A percentile compares a stretch with the other conserved stretches of the same genome.
phyloP scores from a whole-genome alignment of 2,329 filamentous ascomycete species.

The Xylariaceae sp. region DNA sequence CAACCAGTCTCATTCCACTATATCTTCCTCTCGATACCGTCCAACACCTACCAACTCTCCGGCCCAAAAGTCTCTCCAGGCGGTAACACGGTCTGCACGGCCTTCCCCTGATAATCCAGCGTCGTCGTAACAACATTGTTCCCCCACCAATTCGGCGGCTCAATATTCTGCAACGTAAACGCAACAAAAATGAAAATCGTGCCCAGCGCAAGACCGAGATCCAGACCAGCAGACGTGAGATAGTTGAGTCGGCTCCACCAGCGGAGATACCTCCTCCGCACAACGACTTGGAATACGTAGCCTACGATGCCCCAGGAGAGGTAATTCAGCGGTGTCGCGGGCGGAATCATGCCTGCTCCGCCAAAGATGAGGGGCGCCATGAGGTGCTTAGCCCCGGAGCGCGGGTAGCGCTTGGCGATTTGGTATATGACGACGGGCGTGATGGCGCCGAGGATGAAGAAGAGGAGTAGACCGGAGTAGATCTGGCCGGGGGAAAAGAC shows the following conservation, averaged over 20 bases:
- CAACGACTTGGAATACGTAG: conserved; percentile 62
- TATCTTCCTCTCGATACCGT: too few species aligned
- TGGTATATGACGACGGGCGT: conserved; percentile 49
- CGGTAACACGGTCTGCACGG: conserved; percentile 49
- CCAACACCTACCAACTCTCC: conserved; percentile 40
- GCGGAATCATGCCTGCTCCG: conserved; percentile 53
- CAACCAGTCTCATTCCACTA: not conserved
- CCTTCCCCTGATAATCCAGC: conserved; percentile 55
- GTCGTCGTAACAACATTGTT: conserved; percentile 55
- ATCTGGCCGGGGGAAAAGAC: conserved; percentile 60
- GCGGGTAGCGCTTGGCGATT: conserved; percentile 45
- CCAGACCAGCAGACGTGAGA: conserved; percentile 63
- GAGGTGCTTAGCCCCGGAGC: conserved; percentile 45
- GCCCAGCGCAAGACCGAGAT: conserved; percentile 61
- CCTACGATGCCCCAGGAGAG: conserved; percentile 69
- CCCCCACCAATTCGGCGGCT: conserved; percentile 65
- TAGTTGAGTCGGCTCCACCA: conserved; percentile 76
- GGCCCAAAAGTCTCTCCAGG: conserved; percentile 60
- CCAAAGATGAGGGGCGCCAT: conserved; percentile 62
- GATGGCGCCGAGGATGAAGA: conserved; percentile 53
- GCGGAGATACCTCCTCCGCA: conserved; percentile 56
- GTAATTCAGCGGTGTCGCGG: conserved; percentile 69
- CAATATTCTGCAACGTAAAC: conserved; percentile 57
- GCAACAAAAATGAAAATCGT: conserved; percentile 67
- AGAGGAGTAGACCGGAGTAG: conserved; percentile 55